Evolutionary conservation across 176 grass and related monocot species (phyloP).

Genomic region (Cenchrus fungigraminus): DNA sequence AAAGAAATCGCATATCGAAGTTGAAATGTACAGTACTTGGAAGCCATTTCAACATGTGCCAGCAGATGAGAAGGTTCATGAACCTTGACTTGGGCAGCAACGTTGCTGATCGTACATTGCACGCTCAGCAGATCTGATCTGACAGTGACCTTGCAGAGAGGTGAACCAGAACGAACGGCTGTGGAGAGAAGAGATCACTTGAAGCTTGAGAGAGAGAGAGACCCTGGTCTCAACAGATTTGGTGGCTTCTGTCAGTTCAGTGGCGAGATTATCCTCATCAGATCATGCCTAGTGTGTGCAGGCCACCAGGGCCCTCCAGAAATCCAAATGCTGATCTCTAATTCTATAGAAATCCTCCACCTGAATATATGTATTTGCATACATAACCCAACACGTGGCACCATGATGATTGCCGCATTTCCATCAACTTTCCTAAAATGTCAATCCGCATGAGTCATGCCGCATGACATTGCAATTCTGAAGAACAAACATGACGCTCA

Average conservation of each 20-base stretch:
- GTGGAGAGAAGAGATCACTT: not conserved
- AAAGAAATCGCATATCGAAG: not conserved
- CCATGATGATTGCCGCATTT: slow-evolving; percentile 2
- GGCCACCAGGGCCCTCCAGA: slow-evolving; percentile 28
- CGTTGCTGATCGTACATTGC: not conserved
- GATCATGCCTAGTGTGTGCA: slow-evolving; percentile 25
- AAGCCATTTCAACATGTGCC: not conserved
- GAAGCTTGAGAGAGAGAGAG: not conserved
- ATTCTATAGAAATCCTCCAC: not conserved
- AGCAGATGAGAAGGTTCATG: slow-evolving; percentile 6
- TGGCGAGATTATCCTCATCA: not conserved
- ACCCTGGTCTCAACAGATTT: not conserved
- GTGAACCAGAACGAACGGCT: not conserved
- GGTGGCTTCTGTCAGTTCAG: not conserved
- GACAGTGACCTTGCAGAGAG: not conserved
- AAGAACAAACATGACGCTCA: slow-evolving; percentile 11
- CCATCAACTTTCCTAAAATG: not conserved
- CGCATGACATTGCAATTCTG: not conserved
- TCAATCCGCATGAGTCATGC: slow-evolving; percentile 22
- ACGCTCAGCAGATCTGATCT: not conserved
- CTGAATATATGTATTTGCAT: not conserved
- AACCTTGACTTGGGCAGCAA: not conserved
- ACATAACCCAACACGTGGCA: not conserved
- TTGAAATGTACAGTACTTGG: not conserved
- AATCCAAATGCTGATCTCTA: slow-evolving; percentile 11